These are phyloP conservation scores for Penicillium desertorum DNA, from an alignment of 495 filamentous ascomycete species.

Conservation along the genomic window DNA sequence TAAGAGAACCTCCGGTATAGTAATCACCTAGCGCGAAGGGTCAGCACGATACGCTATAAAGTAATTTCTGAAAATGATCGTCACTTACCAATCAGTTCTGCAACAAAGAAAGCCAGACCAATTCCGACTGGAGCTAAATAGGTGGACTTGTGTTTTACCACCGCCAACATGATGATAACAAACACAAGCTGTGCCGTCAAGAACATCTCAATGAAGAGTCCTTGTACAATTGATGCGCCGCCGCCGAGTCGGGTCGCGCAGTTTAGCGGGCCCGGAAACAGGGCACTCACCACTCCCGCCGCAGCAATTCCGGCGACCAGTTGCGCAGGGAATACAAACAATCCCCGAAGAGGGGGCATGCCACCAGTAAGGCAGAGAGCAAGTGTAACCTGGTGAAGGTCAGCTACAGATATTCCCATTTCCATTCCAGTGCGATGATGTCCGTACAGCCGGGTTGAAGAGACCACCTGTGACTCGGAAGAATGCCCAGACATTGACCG, in stretches of 20 bases:
- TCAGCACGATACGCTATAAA: neutral
- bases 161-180: conserved; percentile 78
- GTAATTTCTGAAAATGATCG: neutral
- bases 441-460: conserved; percentile 73
- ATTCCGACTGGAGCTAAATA: conserved; percentile 78
- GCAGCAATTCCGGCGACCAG: conserved; percentile 59
- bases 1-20: conserved; percentile 72
- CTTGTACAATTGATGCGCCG: conserved; percentile 59
- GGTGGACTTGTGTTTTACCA: conserved; percentile 78
- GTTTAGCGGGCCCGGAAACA: conserved; percentile 63
- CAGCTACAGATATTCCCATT: neutral
- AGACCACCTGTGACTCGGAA: conserved; percentile 76
- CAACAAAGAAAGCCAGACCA: conserved; percentile 69
- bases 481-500: conserved; percentile 84
- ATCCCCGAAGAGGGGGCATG: conserved; percentile 50
- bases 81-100: conserved; percentile 59
- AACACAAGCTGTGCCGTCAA: conserved; percentile 76
- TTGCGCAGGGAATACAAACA: conserved; percentile 54
- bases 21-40: conserved; percentile 52
- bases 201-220: conserved; percentile 78
- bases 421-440: too few species aligned
- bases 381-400: conserved; percentile 50
- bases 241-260: conserved; percentile 60
- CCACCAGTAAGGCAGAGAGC: conserved; percentile 58
- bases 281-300: conserved; percentile 57